Evolutionary conservation across 31 red algal genomes (phyloP).

Genomic region (Asparagopsis taxiformis): DNA sequence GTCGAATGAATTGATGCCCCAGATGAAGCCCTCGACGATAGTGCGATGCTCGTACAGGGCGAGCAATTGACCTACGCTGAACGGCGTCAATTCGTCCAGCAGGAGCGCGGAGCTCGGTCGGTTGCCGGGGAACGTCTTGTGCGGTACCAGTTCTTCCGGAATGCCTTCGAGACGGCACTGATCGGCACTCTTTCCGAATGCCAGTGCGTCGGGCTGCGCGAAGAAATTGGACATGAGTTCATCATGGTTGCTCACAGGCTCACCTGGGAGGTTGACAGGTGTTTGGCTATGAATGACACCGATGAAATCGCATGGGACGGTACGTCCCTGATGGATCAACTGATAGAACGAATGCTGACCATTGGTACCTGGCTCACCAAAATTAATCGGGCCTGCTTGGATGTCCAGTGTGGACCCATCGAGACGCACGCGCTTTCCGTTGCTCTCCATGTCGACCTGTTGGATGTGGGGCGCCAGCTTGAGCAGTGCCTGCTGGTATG

Average conservation of each 20-base stretch:
- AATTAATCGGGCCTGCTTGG: slow-evolving; percentile 76
- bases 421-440: slow-evolving; percentile 90
- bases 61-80: slow-evolving; percentile 74
- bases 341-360: slow-evolving; percentile 99
- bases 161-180: slow-evolving; percentile 71
- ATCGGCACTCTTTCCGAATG: slow-evolving; percentile 80
- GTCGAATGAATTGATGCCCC: slow-evolving; percentile 98
- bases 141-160: slow-evolving; percentile 72
- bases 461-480: slow-evolving; percentile 94
- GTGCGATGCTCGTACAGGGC: slow-evolving; percentile 96
- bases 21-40: slow-evolving; percentile 89
- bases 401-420: slow-evolving; percentile 65
- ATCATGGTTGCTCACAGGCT: slow-evolving; percentile 92
- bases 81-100: slow-evolving; percentile 51
- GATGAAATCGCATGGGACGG: slow-evolving; percentile 95
- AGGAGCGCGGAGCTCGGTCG: slow-evolving; percentile 76
- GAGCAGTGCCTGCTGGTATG: slow-evolving; percentile 90
- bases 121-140: slow-evolving; percentile 91
- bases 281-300: slow-evolving; percentile 77
- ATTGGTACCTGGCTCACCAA: slow-evolving; percentile 98
- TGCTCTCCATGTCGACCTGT: slow-evolving; percentile 99
- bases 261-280: slow-evolving; percentile 52
- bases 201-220: slow-evolving; percentile 94
- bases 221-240: slow-evolving; percentile 98
- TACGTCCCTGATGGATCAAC: slow-evolving; percentile 94